Base-by-base conservation (phyloP, 768 basidiomycete species). In the Candolleomyces efflorescens region DNA sequence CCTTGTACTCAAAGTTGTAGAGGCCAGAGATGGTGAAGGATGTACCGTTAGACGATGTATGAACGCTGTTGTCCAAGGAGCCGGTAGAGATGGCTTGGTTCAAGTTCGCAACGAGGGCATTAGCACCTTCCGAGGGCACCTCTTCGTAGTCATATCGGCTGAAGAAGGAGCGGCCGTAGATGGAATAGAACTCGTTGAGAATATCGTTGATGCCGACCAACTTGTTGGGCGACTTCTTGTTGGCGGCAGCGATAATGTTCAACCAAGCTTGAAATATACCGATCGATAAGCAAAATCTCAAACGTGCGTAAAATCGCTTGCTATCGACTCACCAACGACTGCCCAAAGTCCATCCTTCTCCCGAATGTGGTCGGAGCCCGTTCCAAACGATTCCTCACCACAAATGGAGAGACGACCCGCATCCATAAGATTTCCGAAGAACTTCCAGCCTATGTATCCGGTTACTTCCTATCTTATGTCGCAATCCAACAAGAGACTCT, bases 261-360 rank as follows among this genome's bases (percentile, higher is more conserved):
- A 99, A 75, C 97, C 97, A 99, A 1, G 97, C 96, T 95, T 32
- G 32, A 32, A 32, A 32, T n/a, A 50, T 53, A 9, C 46, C 55
- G 45, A 59, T 24, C 26, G 10, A 27, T 55, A 13, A 44, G 48
- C 22, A 23, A 6, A 50, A n/a, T 11, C 38, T 23, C 11, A 15
- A 50, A 26, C 36, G 48, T 51, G 49, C 32, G 32, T 11, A 32
- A 11, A 17, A 27, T 26, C 26, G 17, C 12, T 23, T 50, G 37
- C 44, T 39, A 24, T 17, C 12, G 24, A 73, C 91, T 69, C 62
- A 92, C 94, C 95, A 46, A 98, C 79, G 62, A 99, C 81, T 50
- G 97, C 97, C 97, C 97, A 99, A 48, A 99, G 77, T 62, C 97
- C 97, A 65, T 99, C 97, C 81, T 99, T 99, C 79, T 99, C 97